Conservation (phyloP, 768 basidiomycete genomes). For the Calocybe cyanea region DNA sequence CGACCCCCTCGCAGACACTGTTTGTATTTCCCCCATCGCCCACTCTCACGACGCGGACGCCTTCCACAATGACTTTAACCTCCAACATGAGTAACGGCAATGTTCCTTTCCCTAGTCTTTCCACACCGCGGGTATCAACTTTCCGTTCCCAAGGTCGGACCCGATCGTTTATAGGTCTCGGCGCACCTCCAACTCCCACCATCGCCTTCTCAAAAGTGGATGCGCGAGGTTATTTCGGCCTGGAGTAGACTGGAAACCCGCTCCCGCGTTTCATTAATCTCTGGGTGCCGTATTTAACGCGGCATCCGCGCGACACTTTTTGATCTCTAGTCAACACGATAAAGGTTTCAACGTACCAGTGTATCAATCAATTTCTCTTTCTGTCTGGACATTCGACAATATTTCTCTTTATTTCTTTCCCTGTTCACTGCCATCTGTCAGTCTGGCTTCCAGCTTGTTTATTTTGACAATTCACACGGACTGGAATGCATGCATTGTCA, state of each 20-base stretch:
- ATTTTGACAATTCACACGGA: slow-evolving; percentile 12
- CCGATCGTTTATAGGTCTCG: slow-evolving; percentile 70
- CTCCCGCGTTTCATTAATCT: neutral
- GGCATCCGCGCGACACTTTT: neutral
- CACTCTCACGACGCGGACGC: slow-evolving; percentile 55
- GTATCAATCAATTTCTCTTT: slow-evolving; percentile 15
- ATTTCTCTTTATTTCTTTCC: slow-evolving; percentile 18
- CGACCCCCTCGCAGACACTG: slow-evolving; percentile 75
- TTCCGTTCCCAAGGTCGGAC: slow-evolving; percentile 64
- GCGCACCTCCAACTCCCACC: slow-evolving; percentile 67
- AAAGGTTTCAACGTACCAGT: slow-evolving; percentile 9
- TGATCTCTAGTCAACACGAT: slow-evolving; percentile 4
- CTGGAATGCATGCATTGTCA: slow-evolving; percentile 7
- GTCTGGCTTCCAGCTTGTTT: slow-evolving; percentile 14
- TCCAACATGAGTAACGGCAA: slow-evolving; percentile 44
- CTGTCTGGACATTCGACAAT: slow-evolving; percentile 17
- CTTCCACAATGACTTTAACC: slow-evolving; percentile 79
- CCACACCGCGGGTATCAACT: slow-evolving; percentile 68
- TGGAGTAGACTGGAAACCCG: slow-evolving; percentile 27
- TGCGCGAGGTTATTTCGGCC: slow-evolving; percentile 73
- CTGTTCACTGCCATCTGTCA: slow-evolving; percentile 16
- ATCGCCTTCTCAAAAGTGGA: slow-evolving; percentile 83
- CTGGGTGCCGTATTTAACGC: neutral
- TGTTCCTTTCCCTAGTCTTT: slow-evolving; percentile 53
- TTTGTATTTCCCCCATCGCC: slow-evolving; percentile 86